Evolutionary conservation across 140 eudicot genomes (phyloP).

Genomic region (Stevia rebaudiana): DNA sequence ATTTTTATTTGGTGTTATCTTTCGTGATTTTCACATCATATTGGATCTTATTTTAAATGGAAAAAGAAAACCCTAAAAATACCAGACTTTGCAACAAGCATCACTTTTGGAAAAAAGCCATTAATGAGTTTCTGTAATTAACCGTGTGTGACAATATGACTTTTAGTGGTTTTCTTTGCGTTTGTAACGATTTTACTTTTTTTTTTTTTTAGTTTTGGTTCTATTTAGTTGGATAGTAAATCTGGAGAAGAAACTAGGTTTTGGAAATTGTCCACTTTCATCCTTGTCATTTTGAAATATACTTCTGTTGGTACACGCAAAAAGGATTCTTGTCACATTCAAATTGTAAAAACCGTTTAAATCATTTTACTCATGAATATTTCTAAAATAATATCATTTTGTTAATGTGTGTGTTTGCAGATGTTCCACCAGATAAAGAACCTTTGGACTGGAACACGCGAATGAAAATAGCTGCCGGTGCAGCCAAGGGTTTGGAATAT

Average conservation of each 20-base stretch:
- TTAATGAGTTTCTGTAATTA: background rate
- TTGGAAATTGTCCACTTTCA: background rate
- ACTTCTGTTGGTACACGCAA: background rate
- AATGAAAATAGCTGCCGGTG: conserved; percentile 99
- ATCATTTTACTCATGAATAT: background rate
- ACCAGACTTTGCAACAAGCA: background rate
- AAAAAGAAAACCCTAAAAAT: background rate
- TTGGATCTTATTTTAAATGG: background rate
- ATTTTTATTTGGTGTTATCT: background rate
- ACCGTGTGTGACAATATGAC: background rate
- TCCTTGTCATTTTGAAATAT: background rate
- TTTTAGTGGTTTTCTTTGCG: conserved; percentile 2
- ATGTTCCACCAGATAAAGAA: conserved; percentile 80
- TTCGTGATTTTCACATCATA: background rate
- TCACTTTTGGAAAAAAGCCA: background rate
- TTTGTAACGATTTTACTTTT: background rate
- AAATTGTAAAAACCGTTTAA: background rate
- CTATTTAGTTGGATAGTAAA: conserved; percentile 7
- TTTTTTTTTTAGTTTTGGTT: background rate
- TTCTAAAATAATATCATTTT: background rate
- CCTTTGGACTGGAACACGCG: conserved; percentile 97
- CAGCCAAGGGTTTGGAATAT: conserved; percentile 95
- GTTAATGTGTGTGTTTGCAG: conserved; percentile 30
- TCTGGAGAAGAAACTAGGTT: conserved; percentile 13
- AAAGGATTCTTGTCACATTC: background rate